phyloP scores from a whole-genome alignment of 1,139 yeast genomes.

The Scheffersomyces lignicola region DNA sequence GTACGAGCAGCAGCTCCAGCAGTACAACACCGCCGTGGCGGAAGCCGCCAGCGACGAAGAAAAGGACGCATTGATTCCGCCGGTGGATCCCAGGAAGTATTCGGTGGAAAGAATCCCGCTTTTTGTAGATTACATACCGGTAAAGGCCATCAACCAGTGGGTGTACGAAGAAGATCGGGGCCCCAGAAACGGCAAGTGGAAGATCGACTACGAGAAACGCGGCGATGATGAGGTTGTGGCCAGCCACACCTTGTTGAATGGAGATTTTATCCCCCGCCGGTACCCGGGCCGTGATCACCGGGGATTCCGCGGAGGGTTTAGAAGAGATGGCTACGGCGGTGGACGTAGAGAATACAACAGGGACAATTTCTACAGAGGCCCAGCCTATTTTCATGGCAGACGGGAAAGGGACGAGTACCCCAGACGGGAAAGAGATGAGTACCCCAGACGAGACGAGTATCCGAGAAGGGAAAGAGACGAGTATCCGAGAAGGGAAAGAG shows the following conservation, averaged over 20 bases:
- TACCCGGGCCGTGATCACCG: slow-evolving; percentile 13
- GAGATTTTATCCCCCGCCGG: slow-evolving; percentile 27
- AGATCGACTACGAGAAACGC: slow-evolving; percentile 30
- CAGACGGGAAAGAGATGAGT: too few species aligned
- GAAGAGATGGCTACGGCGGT: slow-evolving; percentile 6
- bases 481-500: too few species aligned
- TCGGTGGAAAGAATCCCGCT: slow-evolving; percentile 26
- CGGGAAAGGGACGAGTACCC: too few species aligned
- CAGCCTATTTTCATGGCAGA: too few species aligned
- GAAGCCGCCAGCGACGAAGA: slow-evolving; percentile 10
- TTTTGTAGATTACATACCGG: slow-evolving; percentile 46
- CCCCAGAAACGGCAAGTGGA: slow-evolving; percentile 48
- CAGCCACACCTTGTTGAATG: slow-evolving; percentile 40
- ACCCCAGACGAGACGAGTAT: too few species aligned
- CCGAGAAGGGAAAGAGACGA: too few species aligned
- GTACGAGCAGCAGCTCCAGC: slow-evolving; percentile 20
- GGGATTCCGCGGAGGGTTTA: slow-evolving; percentile 9
- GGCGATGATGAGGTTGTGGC: slow-evolving; percentile 36
- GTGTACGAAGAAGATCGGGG: slow-evolving; percentile 47
- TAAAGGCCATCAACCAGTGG: slow-evolving; percentile 47
- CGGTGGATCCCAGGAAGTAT: slow-evolving; percentile 20
- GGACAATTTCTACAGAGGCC: too few species aligned
- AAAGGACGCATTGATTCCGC: slow-evolving; percentile 13
- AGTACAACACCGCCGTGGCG: slow-evolving; percentile 17
- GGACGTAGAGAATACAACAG: slow-evolving; percentile 15